These are phyloP conservation scores for Fraxinus sp. DNA, from an alignment of 305 asterid genomes.

Conservation along the genomic window DNA sequence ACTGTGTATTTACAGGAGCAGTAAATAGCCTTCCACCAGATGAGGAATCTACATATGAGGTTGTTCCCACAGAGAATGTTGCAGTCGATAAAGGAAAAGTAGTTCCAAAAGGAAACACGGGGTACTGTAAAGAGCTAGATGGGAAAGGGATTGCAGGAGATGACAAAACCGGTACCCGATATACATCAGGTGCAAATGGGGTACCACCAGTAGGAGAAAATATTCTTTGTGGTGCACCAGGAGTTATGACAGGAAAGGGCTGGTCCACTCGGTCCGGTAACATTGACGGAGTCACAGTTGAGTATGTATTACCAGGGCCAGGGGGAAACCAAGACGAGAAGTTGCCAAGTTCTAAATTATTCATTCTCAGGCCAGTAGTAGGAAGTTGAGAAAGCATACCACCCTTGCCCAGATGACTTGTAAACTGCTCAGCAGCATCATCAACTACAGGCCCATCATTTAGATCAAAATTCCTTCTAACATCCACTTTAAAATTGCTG, in stretches of 20 bases:
- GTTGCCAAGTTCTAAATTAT: slow-evolving; percentile 28
- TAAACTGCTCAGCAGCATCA: slow-evolving; percentile 26
- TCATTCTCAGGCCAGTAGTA: slow-evolving; percentile 30
- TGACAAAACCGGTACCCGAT: slow-evolving; percentile 50
- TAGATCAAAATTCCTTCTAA: slow-evolving; percentile 42
- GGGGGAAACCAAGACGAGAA: slow-evolving; percentile 53
- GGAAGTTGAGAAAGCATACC: slow-evolving; percentile 26
- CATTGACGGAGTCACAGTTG: slow-evolving; percentile 45
- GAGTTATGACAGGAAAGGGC: slow-evolving; percentile 35
- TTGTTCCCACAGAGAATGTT: slow-evolving; percentile 41
- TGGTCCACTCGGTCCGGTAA: slow-evolving; percentile 50
- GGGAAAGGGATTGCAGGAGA: slow-evolving; percentile 54
- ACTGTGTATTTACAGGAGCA: slow-evolving; percentile 42
- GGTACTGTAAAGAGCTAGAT: slow-evolving; percentile 45
- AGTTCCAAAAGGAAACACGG: slow-evolving; percentile 48
- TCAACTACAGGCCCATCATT: slow-evolving; percentile 39
- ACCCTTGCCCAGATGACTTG: slow-evolving; percentile 27
- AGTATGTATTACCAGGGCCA: slow-evolving; percentile 34
- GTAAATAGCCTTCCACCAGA: slow-evolving; percentile 45
- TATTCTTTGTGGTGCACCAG: slow-evolving; percentile 44
- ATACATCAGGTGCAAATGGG: slow-evolving; percentile 42
- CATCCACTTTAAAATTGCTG: slow-evolving; percentile 21
- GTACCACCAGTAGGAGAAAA: slow-evolving; percentile 36
- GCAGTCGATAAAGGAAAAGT: slow-evolving; percentile 47
- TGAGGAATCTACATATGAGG: slow-evolving; percentile 45